These are phyloP conservation scores for Anisodus acutangulus DNA, from an alignment of 257 asterid genomes.

Conservation along the genomic window DNA sequence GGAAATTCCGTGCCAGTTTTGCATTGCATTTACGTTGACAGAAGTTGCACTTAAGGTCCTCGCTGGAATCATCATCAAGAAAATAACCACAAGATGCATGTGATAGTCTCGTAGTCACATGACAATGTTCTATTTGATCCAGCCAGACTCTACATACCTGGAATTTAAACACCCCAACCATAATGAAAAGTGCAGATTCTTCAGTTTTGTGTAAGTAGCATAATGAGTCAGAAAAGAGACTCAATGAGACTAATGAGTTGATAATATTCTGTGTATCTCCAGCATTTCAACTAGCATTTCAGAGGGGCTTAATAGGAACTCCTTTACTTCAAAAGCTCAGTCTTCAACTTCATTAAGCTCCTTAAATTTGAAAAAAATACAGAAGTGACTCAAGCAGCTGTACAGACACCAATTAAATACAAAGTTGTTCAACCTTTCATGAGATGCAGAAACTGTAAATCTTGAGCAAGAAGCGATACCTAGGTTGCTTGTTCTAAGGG, in stretches of 20 bases:
- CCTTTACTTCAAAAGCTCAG: slow-evolving; percentile 6
- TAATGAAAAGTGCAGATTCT: not conserved
- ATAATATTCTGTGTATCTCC: slow-evolving; percentile 6
- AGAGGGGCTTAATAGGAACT: slow-evolving; percentile 12
- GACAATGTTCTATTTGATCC: slow-evolving; percentile 72
- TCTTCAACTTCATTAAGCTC: not conserved
- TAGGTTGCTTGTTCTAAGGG: slow-evolving; percentile 17
- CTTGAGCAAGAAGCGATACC: slow-evolving; percentile 12
- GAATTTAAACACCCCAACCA: slow-evolving; percentile 5
- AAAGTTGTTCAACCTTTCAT: not conserved
- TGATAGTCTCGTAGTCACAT: slow-evolving; percentile 65
- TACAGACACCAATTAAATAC: not conserved
- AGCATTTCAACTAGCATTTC: not conserved
- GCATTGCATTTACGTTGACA: slow-evolving; percentile 56
- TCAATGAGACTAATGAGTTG: not conserved
- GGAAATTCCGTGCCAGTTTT: slow-evolving; percentile 65
- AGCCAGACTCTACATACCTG: slow-evolving; percentile 91
- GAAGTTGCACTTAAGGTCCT: slow-evolving; percentile 66
- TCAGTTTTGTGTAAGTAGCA: not conserved
- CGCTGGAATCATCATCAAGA: slow-evolving; percentile 42
- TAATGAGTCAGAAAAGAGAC: slow-evolving; percentile 13
- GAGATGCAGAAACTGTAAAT: not conserved
- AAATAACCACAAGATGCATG: slow-evolving; percentile 76
- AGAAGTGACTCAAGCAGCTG: not conserved
- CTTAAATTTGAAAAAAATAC: not conserved